Conservation (phyloP, 352 stramenopile species). For the Globisporangium solare region DNA sequence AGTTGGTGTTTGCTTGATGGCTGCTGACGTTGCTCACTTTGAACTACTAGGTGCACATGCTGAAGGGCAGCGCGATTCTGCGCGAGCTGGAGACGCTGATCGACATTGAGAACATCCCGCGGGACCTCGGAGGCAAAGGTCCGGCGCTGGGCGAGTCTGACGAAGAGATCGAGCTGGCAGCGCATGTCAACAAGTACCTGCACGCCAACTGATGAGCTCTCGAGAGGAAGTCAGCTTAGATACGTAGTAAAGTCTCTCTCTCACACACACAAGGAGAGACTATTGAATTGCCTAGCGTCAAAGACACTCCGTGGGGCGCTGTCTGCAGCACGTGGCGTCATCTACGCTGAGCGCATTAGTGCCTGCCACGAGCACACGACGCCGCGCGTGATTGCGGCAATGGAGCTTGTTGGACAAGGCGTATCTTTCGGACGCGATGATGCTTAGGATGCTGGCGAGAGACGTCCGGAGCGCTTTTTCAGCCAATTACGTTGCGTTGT, state of each 20-base stretch:
- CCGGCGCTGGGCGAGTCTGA: slow-evolving; percentile 54
- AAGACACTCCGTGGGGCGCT: no score
- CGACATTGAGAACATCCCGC: slow-evolving; percentile 61
- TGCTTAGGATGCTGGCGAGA: no score
- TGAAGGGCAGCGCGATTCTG: slow-evolving; percentile 77
- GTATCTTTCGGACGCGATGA: no score
- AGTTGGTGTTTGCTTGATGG: neutral
- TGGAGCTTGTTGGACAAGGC: no score
- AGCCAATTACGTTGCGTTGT: neutral
- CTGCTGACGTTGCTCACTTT: slow-evolving; percentile 8
- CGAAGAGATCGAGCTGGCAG: slow-evolving; percentile 59
- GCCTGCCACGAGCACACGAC: no score
- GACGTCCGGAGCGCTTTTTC: neutral
- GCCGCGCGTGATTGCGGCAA: no score
- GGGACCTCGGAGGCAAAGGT: slow-evolving; percentile 64
- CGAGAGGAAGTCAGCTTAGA: neutral
- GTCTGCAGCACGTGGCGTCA: no score
- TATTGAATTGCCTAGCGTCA: no score
- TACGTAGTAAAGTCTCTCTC: no score
- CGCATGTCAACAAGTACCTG: slow-evolving; percentile 74
- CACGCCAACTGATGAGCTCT: slow-evolving; percentile 4
- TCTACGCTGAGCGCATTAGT: no score
- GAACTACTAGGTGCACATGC: slow-evolving; percentile 57
- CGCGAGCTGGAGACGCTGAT: slow-evolving; percentile 70
- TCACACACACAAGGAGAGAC: no score